Evolutionary conservation across 495 filamentous ascomycete species (phyloP).

Genomic region (Penicillium canescens): DNA sequence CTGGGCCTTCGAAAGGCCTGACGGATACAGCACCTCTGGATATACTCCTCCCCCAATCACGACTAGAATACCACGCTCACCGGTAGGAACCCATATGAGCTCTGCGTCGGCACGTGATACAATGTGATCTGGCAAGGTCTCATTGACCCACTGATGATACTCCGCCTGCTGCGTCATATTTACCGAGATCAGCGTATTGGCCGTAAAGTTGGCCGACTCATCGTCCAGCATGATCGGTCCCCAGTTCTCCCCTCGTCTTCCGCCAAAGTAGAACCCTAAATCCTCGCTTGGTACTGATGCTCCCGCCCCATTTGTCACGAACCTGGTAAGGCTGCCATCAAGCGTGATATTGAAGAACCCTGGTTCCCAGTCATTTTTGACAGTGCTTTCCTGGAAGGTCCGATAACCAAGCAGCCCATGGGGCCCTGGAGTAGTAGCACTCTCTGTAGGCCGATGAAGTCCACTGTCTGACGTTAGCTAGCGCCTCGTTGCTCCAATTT

Average conservation of each 20-base stretch:
- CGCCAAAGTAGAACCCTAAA: constrained; percentile 70
- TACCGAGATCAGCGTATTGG: constrained; percentile 57
- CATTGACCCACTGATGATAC: constrained; percentile 57
- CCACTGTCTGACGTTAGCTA: no score
- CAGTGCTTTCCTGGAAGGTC: constrained; percentile 48
- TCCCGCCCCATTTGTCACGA: constrained; percentile 63
- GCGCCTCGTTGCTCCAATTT: no score
- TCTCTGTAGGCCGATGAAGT: no score
- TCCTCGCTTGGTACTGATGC: constrained; percentile 71
- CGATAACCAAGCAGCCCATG: no score
- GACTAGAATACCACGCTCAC: constrained; percentile 61
- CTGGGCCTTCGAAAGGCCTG: no score
- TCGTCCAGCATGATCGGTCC: constrained; percentile 47
- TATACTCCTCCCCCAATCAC: constrained; percentile 72
- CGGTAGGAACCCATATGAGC: constrained; percentile 70
- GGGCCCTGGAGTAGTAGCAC: no score
- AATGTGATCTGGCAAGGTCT: constrained; percentile 50
- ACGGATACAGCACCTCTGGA: no score
- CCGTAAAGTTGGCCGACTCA: constrained; percentile 20
- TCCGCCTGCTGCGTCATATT: constrained; percentile 54
- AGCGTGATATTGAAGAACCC: constrained; percentile 41
- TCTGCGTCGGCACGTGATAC: constrained; percentile 61
- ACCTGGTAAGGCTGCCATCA: constrained; percentile 53
- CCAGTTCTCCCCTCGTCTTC: constrained; percentile 49
- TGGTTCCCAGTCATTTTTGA: constrained; percentile 35